A percentile compares a stretch with the other conserved stretches of the same genome.
Conservation (phyloP, 805 yeast species). For the Blastobotrys mokoenaii region DNA sequence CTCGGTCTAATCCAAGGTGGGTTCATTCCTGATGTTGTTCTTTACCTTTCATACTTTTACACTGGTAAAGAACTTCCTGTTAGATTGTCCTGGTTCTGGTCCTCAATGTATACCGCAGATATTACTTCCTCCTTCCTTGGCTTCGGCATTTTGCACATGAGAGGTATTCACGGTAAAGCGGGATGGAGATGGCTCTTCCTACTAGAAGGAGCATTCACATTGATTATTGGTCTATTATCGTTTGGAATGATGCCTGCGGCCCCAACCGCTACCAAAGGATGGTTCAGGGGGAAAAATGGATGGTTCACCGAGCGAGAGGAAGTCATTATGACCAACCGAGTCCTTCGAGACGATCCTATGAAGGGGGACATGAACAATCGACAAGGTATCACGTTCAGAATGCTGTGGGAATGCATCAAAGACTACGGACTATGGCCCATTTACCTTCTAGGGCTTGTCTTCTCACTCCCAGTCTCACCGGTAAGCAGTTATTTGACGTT, state of each 20-base stretch:
- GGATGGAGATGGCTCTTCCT: slow-evolving; percentile 62
- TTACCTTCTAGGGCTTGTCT: slow-evolving; percentile 39
- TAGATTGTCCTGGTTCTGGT: slow-evolving; percentile 49
- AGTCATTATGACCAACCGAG: slow-evolving; percentile 47
- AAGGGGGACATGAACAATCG: slow-evolving; percentile 59
- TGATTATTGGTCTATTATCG: slow-evolving; percentile 39
- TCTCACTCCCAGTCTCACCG: slow-evolving; percentile 33
- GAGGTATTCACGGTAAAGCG: slow-evolving; percentile 33
- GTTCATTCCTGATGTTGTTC: slow-evolving; percentile 48
- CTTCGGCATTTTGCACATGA: slow-evolving; percentile 43
- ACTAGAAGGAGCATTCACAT: slow-evolving; percentile 49
- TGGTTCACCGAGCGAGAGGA: slow-evolving; percentile 49
- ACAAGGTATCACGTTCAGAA: slow-evolving; percentile 37
- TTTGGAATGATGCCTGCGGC: slow-evolving; percentile 45
- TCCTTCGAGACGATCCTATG: slow-evolving; percentile 53
- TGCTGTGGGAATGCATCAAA: slow-evolving; percentile 32
- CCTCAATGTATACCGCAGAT: slow-evolving; percentile 39
- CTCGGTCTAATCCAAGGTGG: slow-evolving; percentile 56
- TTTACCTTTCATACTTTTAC: slow-evolving; percentile 58
- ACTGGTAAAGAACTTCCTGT: slow-evolving; percentile 47
- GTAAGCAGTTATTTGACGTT: slow-evolving; percentile 40
- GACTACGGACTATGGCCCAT: slow-evolving; percentile 53
- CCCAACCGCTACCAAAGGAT: slow-evolving; percentile 41
- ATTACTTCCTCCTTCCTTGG: slow-evolving; percentile 39
- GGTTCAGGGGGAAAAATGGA: slow-evolving; percentile 39